Evolutionary conservation across 2,329 filamentous ascomycete genomes (phyloP).

Genomic region (Hymenoscyphus occultus): DNA sequence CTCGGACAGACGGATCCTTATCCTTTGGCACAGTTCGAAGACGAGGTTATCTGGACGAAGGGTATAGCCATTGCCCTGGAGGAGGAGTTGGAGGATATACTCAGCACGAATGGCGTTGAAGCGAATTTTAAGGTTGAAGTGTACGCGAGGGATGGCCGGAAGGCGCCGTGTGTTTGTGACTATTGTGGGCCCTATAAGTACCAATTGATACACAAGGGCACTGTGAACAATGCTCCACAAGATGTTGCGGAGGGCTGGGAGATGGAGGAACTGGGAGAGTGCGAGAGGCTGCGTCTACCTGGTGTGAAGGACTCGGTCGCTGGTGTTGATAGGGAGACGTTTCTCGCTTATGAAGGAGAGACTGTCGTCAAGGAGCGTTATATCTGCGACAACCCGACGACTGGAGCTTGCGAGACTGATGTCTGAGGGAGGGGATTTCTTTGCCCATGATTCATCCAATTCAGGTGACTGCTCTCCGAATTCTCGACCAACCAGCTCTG

Average conservation of each 20-base stretch:
- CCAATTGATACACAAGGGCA: not conserved
- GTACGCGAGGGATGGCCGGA: not conserved
- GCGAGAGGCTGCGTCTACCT: not conserved
- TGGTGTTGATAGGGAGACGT: not conserved
- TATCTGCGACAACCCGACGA: no score
- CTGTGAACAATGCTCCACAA: not conserved
- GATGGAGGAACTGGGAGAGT: not conserved
- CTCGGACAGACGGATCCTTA: no score
- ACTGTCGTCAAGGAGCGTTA: not conserved
- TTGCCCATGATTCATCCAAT: constrained; percentile 29
- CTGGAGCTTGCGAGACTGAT: no score
- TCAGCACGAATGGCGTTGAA: no score
- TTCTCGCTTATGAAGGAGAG: not conserved
- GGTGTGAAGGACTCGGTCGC: not conserved
- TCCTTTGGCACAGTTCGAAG: no score
- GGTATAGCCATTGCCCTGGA: not conserved
- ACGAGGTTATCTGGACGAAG: no score
- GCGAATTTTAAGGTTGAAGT: not conserved
- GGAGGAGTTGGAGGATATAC: not conserved
- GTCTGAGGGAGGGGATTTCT: constrained; percentile 26
- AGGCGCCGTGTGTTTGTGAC: not conserved
- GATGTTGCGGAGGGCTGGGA: not conserved
- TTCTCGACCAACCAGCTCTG: constrained; percentile 44
- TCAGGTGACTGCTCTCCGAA: constrained; percentile 46
- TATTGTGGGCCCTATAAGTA: not conserved